A percentile compares a stretch with the other conserved stretches of the same genome.
Evolutionary conservation across 192 early-diverging fungal species (phyloP).

Genomic region (Linnemannia exigua): DNA sequence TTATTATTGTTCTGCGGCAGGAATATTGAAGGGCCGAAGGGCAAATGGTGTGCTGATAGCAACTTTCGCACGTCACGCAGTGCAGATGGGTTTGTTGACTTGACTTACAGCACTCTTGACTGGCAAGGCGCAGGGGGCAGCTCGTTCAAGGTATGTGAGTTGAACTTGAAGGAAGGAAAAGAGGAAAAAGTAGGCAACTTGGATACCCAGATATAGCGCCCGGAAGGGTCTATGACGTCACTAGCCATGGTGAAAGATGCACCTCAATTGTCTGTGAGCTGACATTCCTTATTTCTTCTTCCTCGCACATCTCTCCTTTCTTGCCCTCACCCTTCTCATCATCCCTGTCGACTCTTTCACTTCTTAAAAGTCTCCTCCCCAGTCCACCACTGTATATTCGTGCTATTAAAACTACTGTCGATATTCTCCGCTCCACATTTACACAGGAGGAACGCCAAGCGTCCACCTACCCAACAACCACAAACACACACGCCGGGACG

Average conservation of each 20-base stretch:
- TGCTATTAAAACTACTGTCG: not conserved
- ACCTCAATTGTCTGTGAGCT: not conserved
- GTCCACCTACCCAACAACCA: not conserved
- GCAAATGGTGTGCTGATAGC: not conserved
- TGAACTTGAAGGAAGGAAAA: not conserved
- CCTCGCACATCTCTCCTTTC: not conserved
- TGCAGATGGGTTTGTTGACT: not conserved
- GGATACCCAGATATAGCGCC: too few relatives aligned
- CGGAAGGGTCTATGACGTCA: too few relatives aligned
- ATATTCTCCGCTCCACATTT: constrained; percentile 2
- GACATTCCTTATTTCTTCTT: not conserved
- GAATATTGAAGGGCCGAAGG: not conserved
- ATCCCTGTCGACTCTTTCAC: not conserved
- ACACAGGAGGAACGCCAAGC: constrained; percentile 5
- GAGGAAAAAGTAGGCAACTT: too few relatives aligned
- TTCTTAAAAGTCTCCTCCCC: not conserved
- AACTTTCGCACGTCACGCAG: not conserved
- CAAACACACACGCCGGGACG: not conserved
- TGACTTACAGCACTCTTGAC: not conserved
- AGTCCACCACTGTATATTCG: not conserved
- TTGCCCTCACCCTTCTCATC: not conserved
- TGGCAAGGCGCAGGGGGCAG: not conserved
- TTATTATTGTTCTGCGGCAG: too few relatives aligned
- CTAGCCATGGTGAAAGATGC: not conserved
- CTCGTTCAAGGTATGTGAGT: not conserved